These are phyloP conservation scores for Polyplosphaeria fusca DNA, from an alignment of 495 filamentous ascomycete species.

Conservation along the genomic window DNA sequence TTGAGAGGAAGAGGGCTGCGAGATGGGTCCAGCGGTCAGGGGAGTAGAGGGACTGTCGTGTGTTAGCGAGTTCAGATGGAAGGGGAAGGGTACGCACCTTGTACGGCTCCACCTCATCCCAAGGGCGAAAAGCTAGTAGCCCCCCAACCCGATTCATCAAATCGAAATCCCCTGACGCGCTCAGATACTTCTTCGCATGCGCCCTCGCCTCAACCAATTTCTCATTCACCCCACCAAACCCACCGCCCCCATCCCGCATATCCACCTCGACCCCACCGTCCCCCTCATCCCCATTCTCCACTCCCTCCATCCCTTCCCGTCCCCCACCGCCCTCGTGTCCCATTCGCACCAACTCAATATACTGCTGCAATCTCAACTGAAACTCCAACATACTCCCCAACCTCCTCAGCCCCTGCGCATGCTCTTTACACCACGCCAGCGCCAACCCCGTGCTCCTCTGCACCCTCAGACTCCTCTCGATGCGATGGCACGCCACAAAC, in stretches of 20 bases:
- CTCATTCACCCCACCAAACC: conserved; percentile 39
- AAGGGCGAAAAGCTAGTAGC: conserved; percentile 67
- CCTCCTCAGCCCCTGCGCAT: conserved; percentile 81
- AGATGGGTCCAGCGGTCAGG: conserved; percentile 68
- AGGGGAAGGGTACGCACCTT: conserved; percentile 47
- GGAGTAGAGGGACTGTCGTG: conserved; percentile 68
- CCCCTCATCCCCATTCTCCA: too few species aligned
- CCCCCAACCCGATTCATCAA: conserved; percentile 66
- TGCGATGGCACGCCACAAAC: conserved; percentile 75
- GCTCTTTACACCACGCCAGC: conserved; percentile 85
- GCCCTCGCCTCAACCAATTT: conserved; percentile 72
- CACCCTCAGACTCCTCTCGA: conserved; percentile 65
- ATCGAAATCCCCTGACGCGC: conserved; percentile 63
- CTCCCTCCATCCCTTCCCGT: background rate
- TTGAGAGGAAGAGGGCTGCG: conserved; percentile 76
- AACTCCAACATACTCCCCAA: conserved; percentile 89
- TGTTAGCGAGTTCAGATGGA: background rate
- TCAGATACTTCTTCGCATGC: conserved; percentile 78
- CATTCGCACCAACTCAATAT: conserved; percentile 76
- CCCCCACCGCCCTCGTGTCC: conserved; percentile 14
- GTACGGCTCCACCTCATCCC: conserved; percentile 58
- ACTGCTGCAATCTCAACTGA: conserved; percentile 91
- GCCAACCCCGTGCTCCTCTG: conserved; percentile 70
- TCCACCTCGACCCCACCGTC: background rate
- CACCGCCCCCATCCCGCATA: background rate